These are phyloP conservation scores for Scytalidium sp. DNA, from an alignment of 2,329 filamentous ascomycete genomes.

Conservation along the genomic window DNA sequence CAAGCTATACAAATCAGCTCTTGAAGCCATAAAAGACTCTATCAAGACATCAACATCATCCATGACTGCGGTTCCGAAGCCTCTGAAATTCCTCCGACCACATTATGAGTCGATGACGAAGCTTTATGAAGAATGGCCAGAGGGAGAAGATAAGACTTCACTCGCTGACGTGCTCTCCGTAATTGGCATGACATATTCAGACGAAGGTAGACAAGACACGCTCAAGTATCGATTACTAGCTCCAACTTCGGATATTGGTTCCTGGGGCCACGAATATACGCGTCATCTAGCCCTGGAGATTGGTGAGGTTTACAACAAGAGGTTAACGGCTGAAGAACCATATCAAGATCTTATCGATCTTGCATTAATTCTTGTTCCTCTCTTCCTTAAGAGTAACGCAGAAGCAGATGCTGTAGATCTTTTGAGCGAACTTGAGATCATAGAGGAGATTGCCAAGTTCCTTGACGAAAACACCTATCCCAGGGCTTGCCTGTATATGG, in stretches of 20 bases:
- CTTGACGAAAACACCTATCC: constrained; percentile 93
- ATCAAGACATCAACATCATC: constrained; percentile 99
- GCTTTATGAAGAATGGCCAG: constrained; percentile 86
- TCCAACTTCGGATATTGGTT: constrained; percentile 87
- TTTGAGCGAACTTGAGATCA: constrained; percentile 96
- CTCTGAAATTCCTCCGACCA: constrained; percentile 93
- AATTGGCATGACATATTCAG: constrained; percentile 97
- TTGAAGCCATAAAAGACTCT: constrained; percentile 95
- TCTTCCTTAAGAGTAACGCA: constrained; percentile 95
- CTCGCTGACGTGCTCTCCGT: constrained; percentile 95
- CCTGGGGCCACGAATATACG: constrained; percentile 98
- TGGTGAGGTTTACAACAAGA: constrained; percentile 87
- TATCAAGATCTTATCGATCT: constrained; percentile 83
- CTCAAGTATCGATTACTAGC: constrained; percentile 92
- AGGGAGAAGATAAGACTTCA: constrained; percentile 79
- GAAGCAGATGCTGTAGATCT: constrained; percentile 97
- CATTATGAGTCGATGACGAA: constrained; percentile 90
- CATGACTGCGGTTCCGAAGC: constrained; percentile 98
- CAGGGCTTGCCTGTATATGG: constrained; percentile 95
- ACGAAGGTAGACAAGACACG: constrained; percentile 93
- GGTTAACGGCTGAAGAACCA: constrained; percentile 80
- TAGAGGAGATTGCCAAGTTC: constrained; percentile 84
- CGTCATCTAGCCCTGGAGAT: constrained; percentile 94
- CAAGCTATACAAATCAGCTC: constrained; percentile 83
- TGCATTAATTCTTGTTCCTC: constrained; percentile 79